Base-by-base conservation (phyloP, 129 eudicot genomes). In the Chrysanthemum lavandulifolium region DNA sequence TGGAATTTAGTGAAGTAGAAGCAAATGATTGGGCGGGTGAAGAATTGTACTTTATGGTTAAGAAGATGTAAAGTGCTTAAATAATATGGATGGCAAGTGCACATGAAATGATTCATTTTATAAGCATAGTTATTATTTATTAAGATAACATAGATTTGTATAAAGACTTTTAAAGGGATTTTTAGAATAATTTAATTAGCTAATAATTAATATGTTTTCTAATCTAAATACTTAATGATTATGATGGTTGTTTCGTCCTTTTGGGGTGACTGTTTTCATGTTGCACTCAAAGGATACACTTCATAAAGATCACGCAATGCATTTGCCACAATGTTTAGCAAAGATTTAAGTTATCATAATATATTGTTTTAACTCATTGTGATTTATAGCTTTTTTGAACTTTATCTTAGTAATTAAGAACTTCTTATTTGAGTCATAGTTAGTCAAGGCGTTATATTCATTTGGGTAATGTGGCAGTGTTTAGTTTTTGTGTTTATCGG, bases 1-100 rank as follows among this genome's bases (percentile, higher is more conserved):
- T 21, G 12, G 49, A 23, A 61, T 76, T 77, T 63, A 71, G 82
- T 78, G 77, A 78, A 78, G 82, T 71, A 63, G 72, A 78, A 71
- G 72, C 72, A 70, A 78, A 78, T 78, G 77, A 78, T 78, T 71
- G 82, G 52, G 76, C 27, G 67, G 61, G 53, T 57, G 59, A 11
- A 70, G 66, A 62, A 14, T 71, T 78, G 65, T 43, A 62, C 40
- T 53, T 52, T 53, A 13, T 55, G 67, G 63, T 70, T 71, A 43
- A 23, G 21, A 61, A 40, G 52, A 52, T 62, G 71, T 78, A 78
- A 18, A 69, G 62, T 45, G 64, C 3, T 52, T 64, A 19, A 36
- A 27, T 51, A 18, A 49, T 29, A 63, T 61, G 36, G 65, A 13
- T 75, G 58, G 67, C 48, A 54, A 76, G 58, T 48, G 74, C 68